phyloP scores from a whole-genome alignment of 371 early-diverging fungal genomes.

The Syncephalastrum sp. region DNA sequence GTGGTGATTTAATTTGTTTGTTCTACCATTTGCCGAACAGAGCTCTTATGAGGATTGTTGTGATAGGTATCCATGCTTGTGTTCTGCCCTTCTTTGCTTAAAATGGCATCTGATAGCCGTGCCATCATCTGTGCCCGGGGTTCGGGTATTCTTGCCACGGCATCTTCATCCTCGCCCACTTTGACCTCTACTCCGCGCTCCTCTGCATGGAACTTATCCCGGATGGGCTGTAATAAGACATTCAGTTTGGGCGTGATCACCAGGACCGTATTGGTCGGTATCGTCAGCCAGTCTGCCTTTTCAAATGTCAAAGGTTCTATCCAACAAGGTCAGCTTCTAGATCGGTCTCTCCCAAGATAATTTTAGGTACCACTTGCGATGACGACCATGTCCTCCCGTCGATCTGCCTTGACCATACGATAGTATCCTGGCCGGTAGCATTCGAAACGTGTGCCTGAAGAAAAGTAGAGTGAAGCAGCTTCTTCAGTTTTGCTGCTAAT shows the following conservation, averaged over 20 bases:
- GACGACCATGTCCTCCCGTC: slow-evolving; percentile 81
- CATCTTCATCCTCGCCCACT: slow-evolving; percentile 30
- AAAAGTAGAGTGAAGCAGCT: slow-evolving; percentile 80
- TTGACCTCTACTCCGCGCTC: slow-evolving; percentile 40
- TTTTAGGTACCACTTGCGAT: slow-evolving; percentile 66
- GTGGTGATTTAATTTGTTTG: no score
- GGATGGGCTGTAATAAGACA: slow-evolving; percentile 74
- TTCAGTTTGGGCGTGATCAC: slow-evolving; percentile 78
- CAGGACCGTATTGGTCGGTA: slow-evolving; percentile 78
- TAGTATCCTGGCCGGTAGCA: slow-evolving; percentile 66
- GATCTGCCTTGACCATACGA: slow-evolving; percentile 78
- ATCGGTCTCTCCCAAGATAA: not conserved
- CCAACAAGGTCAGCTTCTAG: not conserved
- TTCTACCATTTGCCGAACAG: no score
- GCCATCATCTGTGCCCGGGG: slow-evolving; percentile 35
- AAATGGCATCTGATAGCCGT: no score
- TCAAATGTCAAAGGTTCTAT: slow-evolving; percentile 84
- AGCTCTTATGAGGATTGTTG: no score
- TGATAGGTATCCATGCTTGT: no score
- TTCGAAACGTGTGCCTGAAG: slow-evolving; percentile 70
- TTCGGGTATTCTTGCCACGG: slow-evolving; percentile 43
- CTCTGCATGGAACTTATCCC: slow-evolving; percentile 64
- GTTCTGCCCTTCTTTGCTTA: no score
- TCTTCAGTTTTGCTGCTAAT: slow-evolving; percentile 65
- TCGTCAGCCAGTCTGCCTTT: slow-evolving; percentile 78